phyloP scores from a whole-genome alignment of 2,329 filamentous ascomycete genomes.

The Calonectria hawksworthii region DNA sequence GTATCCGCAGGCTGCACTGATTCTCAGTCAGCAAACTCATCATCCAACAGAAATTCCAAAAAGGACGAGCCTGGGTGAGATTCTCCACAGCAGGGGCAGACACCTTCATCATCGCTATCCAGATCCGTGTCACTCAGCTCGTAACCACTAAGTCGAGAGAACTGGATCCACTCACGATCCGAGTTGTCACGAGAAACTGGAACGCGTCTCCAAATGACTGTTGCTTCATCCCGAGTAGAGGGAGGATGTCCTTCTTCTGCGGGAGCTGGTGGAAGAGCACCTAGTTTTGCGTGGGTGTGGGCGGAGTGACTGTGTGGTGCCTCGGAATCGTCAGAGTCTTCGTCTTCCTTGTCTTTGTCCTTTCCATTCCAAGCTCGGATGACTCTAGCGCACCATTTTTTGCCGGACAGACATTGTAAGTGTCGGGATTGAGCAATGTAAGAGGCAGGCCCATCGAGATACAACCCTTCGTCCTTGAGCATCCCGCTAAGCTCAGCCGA shows the following conservation, averaged over 20 bases:
- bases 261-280: slow-evolving; percentile 57
- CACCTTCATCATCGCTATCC: slow-evolving; percentile 52
- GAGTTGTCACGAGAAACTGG: slow-evolving; percentile 56
- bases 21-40: slow-evolving; percentile 45
- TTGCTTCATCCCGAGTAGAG: slow-evolving; percentile 57
- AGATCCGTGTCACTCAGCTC: slow-evolving; percentile 51
- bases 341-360: slow-evolving; percentile 39
- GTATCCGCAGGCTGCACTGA: slow-evolving; percentile 33
- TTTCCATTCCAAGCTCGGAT: slow-evolving; percentile 60
- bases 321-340: slow-evolving; percentile 46
- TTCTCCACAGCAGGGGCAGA: slow-evolving; percentile 58
- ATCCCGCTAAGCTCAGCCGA: slow-evolving; percentile 64
- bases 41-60: slow-evolving; percentile 48
- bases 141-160: slow-evolving; percentile 57
- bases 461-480: slow-evolving; percentile 67
- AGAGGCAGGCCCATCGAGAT: slow-evolving; percentile 60
- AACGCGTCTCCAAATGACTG: slow-evolving; percentile 66
- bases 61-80: slow-evolving; percentile 53
- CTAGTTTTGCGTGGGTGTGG: slow-evolving; percentile 47
- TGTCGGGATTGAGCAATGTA: slow-evolving; percentile 58
- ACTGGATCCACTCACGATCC: slow-evolving; percentile 64
- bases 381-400: slow-evolving; percentile 58
- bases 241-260: slow-evolving; percentile 58
- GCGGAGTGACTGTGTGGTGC: slow-evolving; percentile 36
- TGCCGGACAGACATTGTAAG: slow-evolving; percentile 57